Percentiles rank a stretch among this genome's conserved stretches.
These are phyloP conservation scores for Rhizopogon vulgaris DNA, from an alignment of 768 basidiomycete genomes.

Conservation along the genomic window DNA sequence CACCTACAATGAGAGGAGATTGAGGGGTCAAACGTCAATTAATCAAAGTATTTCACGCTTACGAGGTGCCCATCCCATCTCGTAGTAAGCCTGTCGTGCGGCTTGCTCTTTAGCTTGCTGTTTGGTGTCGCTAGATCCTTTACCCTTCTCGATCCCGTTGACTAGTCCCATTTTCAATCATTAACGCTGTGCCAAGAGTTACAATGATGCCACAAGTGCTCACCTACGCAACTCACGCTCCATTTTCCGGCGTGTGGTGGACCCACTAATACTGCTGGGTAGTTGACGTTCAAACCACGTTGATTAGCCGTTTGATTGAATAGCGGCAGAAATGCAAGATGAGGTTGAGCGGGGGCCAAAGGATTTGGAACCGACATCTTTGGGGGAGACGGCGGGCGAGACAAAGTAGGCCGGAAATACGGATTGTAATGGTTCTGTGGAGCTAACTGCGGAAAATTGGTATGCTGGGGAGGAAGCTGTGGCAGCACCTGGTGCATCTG, in stretches of 20 bases:
- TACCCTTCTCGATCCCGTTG: slow-evolving; percentile 63
- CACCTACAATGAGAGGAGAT: background rate
- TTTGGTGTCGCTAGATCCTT: slow-evolving; percentile 61
- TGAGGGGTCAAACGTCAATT: background rate
- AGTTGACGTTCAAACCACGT: slow-evolving; percentile 56
- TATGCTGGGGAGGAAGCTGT: slow-evolving; percentile 10
- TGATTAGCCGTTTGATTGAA: slow-evolving; percentile 73
- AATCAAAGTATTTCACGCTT: slow-evolving; percentile 8
- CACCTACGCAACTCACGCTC: slow-evolving; percentile 64
- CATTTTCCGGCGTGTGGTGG: slow-evolving; percentile 66
- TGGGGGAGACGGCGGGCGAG: slow-evolving; percentile 26
- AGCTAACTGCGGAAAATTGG: slow-evolving; percentile 9
- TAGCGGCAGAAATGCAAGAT: slow-evolving; percentile 57
- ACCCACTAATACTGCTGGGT: slow-evolving; percentile 53
- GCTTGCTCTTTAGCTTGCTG: slow-evolving; percentile 77
- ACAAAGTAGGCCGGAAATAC: slow-evolving; percentile 14
- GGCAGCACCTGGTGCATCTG: slow-evolving; percentile 14
- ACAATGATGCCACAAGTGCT: slow-evolving; percentile 19
- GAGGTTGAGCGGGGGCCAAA: slow-evolving; percentile 56
- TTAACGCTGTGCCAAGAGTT: background rate
- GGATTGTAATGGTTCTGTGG: slow-evolving; percentile 25
- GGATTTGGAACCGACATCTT: slow-evolving; percentile 43
- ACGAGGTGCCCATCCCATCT: slow-evolving; percentile 68
- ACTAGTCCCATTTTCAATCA: slow-evolving; percentile 33
- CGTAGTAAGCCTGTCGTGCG: slow-evolving; percentile 61